Evolutionary conservation across 441 rosid species (phyloP).

Genomic region (Jatropha podagrica): DNA sequence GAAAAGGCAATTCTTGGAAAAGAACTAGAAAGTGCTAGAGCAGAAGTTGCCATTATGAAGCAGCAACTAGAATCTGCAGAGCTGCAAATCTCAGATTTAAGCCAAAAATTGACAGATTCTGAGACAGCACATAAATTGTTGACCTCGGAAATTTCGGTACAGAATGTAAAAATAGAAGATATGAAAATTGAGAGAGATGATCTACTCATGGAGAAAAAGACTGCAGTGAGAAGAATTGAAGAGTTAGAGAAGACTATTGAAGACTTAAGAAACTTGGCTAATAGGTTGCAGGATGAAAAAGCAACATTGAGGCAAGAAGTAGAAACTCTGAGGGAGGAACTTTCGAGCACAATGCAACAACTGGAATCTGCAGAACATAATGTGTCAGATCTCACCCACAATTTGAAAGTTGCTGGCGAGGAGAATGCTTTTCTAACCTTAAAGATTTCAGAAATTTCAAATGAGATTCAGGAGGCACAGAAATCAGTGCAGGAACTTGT

Average conservation of each 20-base stretch:
- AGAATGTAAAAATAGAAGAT: conserved; percentile 52
- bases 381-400: conserved; percentile 43
- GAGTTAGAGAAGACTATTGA: conserved; percentile 53
- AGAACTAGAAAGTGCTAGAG: conserved; percentile 43
- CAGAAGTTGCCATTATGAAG: conserved; percentile 44
- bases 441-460: conserved; percentile 46
- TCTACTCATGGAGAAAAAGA: conserved; percentile 51
- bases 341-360: conserved; percentile 48
- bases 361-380: conserved; percentile 53
- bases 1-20: conserved; percentile 33
- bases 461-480: conserved; percentile 52
- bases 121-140: conserved; percentile 58
- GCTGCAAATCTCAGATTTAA: conserved; percentile 44
- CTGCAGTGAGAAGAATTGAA: conserved; percentile 49
- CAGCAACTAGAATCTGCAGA: conserved; percentile 58
- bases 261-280: conserved; percentile 49
- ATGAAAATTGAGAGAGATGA: conserved; percentile 43
- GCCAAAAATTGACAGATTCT: conserved; percentile 38
- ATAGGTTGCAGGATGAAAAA: conserved; percentile 50
- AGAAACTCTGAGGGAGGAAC: conserved; percentile 38
- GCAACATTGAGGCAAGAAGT: conserved; percentile 38
- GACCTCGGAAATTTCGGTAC: conserved; percentile 38
- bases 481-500: conserved; percentile 38
- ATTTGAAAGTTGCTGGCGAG: conserved; percentile 45
- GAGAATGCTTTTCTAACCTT: conserved; percentile 57